Evolutionary conservation across 23 red algal genomes (phyloP).

Genomic region (Cyanidioschyzon merolae): DNA sequence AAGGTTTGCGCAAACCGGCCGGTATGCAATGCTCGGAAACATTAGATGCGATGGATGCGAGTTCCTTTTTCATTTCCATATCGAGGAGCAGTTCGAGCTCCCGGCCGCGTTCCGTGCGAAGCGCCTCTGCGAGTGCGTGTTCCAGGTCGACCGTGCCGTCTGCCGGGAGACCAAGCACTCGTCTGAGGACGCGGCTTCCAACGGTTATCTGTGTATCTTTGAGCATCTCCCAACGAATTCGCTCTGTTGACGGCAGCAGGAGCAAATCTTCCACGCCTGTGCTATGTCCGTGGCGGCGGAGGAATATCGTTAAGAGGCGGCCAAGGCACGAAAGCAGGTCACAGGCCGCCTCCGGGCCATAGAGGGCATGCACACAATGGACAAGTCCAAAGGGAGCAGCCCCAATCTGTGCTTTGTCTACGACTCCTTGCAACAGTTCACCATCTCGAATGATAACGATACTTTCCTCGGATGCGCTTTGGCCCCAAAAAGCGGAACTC

Average conservation of each 20-base stretch:
- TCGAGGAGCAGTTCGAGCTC: conserved; percentile 66
- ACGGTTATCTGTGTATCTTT: not conserved
- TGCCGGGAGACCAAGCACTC: not conserved
- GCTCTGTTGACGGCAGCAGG: conserved; percentile 35
- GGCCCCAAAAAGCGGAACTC: not conserved
- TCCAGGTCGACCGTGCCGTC: not conserved
- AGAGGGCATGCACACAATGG: conserved; percentile 66
- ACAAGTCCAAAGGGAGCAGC: conserved; percentile 72
- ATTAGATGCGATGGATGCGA: conserved; percentile 40
- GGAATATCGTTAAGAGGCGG: conserved; percentile 60
- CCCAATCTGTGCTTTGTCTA: conserved; percentile 85
- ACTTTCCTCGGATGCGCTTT: conserved; percentile 29
- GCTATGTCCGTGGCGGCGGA: conserved; percentile 69
- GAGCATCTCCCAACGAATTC: not conserved
- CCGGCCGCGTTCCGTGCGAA: conserved; percentile 26
- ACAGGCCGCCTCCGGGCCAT: conserved; percentile 56
- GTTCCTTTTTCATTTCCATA: conserved; percentile 50
- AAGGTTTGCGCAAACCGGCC: conserved; percentile 28
- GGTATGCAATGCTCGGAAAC: conserved; percentile 69
- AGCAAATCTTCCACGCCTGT: conserved; percentile 82
- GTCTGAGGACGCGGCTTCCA: not conserved
- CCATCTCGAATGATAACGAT: conserved; percentile 53
- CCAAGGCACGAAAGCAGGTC: conserved; percentile 66
- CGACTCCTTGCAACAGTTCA: conserved; percentile 50
- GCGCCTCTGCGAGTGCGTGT: conserved; percentile 35